phyloP scores from a whole-genome alignment of 1,139 yeast genomes.

The Geotrichum citri-aurantii region DNA sequence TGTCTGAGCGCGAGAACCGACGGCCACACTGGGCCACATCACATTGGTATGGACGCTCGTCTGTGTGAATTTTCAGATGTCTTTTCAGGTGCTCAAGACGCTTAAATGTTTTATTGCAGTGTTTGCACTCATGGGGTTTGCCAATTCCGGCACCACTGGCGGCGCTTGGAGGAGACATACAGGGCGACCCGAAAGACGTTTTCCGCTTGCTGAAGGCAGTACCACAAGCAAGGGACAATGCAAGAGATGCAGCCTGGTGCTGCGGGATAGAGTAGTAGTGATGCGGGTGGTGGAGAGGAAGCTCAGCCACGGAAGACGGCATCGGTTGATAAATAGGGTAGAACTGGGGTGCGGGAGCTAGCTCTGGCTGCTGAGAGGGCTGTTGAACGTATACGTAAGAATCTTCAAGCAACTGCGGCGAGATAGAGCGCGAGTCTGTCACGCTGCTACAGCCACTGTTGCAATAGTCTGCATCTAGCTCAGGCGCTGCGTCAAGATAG shows the following conservation, averaged over 20 bases:
- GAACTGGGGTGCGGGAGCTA: background rate
- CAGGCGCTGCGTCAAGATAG: background rate
- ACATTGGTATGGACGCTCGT: conserved; percentile 81
- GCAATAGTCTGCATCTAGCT: background rate
- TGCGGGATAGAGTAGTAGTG: conserved; percentile 4
- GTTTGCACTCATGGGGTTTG: conserved; percentile 61
- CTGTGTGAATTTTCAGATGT: conserved; percentile 82
- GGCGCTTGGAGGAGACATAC: conserved; percentile 1
- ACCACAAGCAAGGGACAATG: conserved; percentile 8
- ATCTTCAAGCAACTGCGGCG: background rate
- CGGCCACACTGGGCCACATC: conserved; percentile 59
- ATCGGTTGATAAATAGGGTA: background rate
- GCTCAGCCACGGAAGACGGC: background rate
- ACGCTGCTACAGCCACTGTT: background rate
- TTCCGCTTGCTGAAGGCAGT: conserved; percentile 2
- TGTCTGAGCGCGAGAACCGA: conserved; percentile 72
- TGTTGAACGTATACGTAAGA: background rate
- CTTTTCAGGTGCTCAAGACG: conserved; percentile 91
- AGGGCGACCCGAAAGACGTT: background rate
- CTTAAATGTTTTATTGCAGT: conserved; percentile 71
- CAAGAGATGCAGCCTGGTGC: conserved; percentile 9
- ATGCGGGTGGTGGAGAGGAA: background rate
- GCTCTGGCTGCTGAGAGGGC: background rate
- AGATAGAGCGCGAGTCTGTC: background rate
- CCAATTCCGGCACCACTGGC: conserved; percentile 28